Base-by-base conservation (phyloP, 495 filamentous ascomycete species). In the Polyplosphaeria fusca region DNA sequence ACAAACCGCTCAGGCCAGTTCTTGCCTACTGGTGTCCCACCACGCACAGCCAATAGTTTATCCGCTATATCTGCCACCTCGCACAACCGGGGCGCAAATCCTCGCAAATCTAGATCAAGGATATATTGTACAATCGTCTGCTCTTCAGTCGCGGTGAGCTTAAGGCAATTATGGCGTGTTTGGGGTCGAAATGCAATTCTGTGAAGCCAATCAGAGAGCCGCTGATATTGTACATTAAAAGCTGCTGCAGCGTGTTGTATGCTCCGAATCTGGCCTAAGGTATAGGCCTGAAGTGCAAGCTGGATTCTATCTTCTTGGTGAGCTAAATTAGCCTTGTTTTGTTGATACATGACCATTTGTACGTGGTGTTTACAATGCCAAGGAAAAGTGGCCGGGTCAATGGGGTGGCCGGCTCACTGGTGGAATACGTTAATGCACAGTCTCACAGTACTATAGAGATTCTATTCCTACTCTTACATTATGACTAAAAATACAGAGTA, bases 11-110 rank as follows among this genome's bases (percentile, higher is more conserved):
- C 22, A n/a, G 55, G n/a, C 67, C 59, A 67, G 27, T 45, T 49
- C 41, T 52, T 57, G 18, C 69, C 64, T 28, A 72, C 66, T 42
- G n/a, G 56, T 39, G 32, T 23, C 22, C 47, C 47, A 47, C 60
- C 44, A 30, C 64, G 52, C 35, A 25, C 41, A 54, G 41, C 26
- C 20, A 70, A 67, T 5, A 75, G 57, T 52, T 54, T 40, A 64
- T 72, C 65, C 12, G 67, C 70, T 47, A 75, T 76, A 67, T 76
- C 68, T 70, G 60, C 52, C 12, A 76, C 63, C 64, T 57, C 39
- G 58, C 28, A 35, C 27, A 68, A 44, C 47, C 52, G 45, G 41
- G 60, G 66, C 19, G 59, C 44, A 60, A 69, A 70, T 57, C 52
- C 67, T 66, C 52, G 51, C 13, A 23, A 14, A 67, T 71, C 61